Evolutionary conservation across 1,284 basidiomycete species (phyloP).

Genomic region (Taiwanofungus camphoratus): DNA sequence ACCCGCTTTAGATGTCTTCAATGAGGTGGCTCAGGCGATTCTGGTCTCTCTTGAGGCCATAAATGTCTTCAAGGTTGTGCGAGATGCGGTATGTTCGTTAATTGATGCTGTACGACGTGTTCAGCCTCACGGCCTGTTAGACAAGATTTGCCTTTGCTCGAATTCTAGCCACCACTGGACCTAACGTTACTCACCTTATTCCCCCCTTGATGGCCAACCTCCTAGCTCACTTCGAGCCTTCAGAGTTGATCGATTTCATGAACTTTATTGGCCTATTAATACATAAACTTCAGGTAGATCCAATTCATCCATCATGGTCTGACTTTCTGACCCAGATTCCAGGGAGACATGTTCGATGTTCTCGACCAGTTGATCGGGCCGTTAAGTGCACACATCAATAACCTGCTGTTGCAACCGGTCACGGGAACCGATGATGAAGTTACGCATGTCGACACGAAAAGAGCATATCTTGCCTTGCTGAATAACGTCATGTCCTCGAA

Average conservation of each 20-base stretch:
- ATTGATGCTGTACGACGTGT: too few species aligned
- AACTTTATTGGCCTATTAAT: conserved; percentile 90
- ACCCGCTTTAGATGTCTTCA: conserved; percentile 80
- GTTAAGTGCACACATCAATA: conserved; percentile 79
- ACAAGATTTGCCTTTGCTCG: conserved; percentile 93
- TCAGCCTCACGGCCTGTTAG: conserved; percentile 45
- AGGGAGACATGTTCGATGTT: conserved; percentile 79
- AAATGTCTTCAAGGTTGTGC: conserved; percentile 83
- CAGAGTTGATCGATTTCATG: conserved; percentile 94
- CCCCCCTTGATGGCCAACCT: conserved; percentile 86
- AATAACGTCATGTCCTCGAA: conserved; percentile 79
- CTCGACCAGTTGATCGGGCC: conserved; percentile 90
- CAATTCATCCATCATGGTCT: not conserved
- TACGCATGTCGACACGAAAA: conserved; percentile 82
- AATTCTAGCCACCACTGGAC: conserved; percentile 86
- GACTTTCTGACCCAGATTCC: conserved; percentile 3
- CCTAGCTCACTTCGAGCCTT: conserved; percentile 86
- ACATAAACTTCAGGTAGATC: conserved; percentile 83
- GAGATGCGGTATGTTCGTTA: conserved; percentile 76
- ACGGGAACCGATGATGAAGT: conserved; percentile 90
- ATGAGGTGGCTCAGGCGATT: conserved; percentile 85
- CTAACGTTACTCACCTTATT: conserved; percentile 76
- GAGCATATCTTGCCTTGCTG: conserved; percentile 84
- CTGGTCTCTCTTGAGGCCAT: conserved; percentile 84
- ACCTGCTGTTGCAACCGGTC: conserved; percentile 77